Base-by-base conservation (phyloP, 164 flowering plant species). In the Sedum album region DNA sequence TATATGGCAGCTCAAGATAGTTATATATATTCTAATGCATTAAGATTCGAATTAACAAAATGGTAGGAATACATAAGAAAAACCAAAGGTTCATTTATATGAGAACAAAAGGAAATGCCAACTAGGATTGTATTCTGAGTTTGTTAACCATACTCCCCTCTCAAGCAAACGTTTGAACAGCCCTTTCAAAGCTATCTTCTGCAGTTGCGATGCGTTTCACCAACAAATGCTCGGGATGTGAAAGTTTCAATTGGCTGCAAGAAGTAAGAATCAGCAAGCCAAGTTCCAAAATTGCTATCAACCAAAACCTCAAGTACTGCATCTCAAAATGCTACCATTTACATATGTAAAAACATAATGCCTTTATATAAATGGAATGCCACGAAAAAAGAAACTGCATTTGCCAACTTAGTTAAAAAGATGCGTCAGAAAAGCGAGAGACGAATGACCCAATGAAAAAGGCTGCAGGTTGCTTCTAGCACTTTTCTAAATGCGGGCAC, bases 171-270 rank as follows among this genome's bases (percentile, higher is more conserved):
- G 86, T 60, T 68, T 88, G 96, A 67, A 84, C 67, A 42, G 98
- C 95, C 75, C 95, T 85, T 57, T 93, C 95, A 68, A 90, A 93
- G 80, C 68, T 84, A 51, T 87, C 95, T 73, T 93, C 98, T 0
- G 91, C 95, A 55, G 83, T 31, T 33, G 89, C 51, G 28, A 73
- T 62, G 13, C 95, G 91, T 69, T 82, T 87, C 44, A 90, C 90
- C 33, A 93, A 90, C 70, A 84, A 39, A 76, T 90, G 96, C 9
- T 86, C 87, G 60, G 95, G 95, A 74, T 90, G 85, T 9, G 88
- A 79, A 36, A 90, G 80, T 81, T 86, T 93, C 85, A 93, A 76
- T 74, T 93, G 96, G 84, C 98, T 93, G 93, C 84, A 80, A 76
- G 60, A 44, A 46, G 38, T 66, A 63, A 42, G 60, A 69, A 25